Evolutionary conservation across 2,329 filamentous ascomycete genomes (phyloP).

Genomic region (Colletotrichum kahawae): DNA sequence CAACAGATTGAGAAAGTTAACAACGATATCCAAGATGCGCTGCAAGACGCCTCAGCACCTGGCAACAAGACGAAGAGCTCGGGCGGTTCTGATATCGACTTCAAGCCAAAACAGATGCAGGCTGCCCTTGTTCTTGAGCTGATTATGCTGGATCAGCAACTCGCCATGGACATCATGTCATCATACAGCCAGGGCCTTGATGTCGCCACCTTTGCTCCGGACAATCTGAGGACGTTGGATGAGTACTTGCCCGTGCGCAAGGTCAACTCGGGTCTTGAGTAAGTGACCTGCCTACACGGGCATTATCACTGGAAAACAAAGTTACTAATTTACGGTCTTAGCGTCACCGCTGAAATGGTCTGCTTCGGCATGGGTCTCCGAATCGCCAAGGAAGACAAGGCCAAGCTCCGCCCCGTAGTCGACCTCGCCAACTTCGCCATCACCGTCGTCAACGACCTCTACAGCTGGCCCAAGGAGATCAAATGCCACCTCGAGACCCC

Average conservation of each 20-base stretch:
- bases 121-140: background rate
- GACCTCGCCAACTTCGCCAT: background rate
- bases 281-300: fast-evolving
- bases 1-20: background rate
- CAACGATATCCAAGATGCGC: background rate
- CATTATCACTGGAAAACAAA: too few relatives aligned
- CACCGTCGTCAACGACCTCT: background rate
- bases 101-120: background rate
- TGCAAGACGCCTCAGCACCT: background rate
- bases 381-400: background rate
- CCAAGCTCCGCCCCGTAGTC: background rate
- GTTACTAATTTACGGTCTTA: background rate
- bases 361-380: background rate
- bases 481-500: background rate
- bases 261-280: background rate
- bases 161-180: background rate
- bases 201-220: background rate
- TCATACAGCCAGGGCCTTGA: background rate
- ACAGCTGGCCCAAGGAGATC: background rate
- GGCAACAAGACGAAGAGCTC: background rate
- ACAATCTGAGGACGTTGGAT: background rate
- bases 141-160: background rate
- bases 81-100: fast-evolving
- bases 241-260: background rate
- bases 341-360: background rate